phyloP scores from a whole-genome alignment of 2,329 filamentous ascomycete species.

The Verticillium klebahnii region DNA sequence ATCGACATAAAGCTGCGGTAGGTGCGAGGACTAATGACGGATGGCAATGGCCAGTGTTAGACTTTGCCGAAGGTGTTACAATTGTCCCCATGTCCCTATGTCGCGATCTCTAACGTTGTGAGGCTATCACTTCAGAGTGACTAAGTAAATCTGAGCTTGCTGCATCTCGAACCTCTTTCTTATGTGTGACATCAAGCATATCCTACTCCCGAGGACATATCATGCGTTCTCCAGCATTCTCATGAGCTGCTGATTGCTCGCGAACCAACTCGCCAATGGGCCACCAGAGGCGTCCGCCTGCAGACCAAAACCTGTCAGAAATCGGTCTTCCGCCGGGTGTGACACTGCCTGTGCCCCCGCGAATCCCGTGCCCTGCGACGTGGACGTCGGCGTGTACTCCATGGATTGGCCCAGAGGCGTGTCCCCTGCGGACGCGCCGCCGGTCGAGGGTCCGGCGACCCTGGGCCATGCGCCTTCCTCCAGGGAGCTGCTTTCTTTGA shows the following conservation, averaged over 20 bases:
- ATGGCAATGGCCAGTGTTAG: no score
- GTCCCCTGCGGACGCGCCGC: neutral
- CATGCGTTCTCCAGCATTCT: slow-evolving; percentile 1
- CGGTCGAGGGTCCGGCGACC: neutral
- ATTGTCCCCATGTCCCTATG: no score
- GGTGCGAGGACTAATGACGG: no score
- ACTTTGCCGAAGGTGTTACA: no score
- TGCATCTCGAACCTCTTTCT: no score
- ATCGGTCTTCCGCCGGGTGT: neutral
- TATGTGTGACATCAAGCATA: no score
- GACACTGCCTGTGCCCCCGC: neutral
- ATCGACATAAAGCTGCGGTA: no score
- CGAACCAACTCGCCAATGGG: neutral
- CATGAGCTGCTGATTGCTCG: slow-evolving; percentile 1
- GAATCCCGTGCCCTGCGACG: no score
- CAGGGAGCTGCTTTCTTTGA: neutral
- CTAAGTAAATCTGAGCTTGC: no score
- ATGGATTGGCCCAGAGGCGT: neutral
- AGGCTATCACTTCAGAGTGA: no score
- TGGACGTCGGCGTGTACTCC: neutral
- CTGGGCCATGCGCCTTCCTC: neutral
- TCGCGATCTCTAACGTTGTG: no score
- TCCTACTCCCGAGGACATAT: neutral
- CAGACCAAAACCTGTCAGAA: neutral
- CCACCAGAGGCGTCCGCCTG: neutral